These are phyloP conservation scores for Sporisorium reilianum DNA, from an alignment of 1,284 basidiomycete species.

Conservation along the genomic window DNA sequence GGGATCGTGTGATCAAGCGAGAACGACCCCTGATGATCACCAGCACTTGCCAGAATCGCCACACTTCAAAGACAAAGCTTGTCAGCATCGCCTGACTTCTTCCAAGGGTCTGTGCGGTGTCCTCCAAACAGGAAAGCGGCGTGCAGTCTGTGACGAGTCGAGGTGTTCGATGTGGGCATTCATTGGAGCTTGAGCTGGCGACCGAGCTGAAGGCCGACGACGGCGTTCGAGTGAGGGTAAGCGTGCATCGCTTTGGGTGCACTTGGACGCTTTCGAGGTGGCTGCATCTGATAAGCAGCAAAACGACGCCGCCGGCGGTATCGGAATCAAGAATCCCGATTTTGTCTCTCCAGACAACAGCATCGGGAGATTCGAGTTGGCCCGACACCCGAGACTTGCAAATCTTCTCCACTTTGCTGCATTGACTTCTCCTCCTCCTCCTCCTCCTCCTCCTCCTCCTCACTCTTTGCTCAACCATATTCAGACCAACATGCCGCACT, in stretches of 20 bases:
- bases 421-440: neutral
- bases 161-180: too few species aligned
- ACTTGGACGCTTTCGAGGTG: neutral
- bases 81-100: too few species aligned
- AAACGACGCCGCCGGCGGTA: conserved; percentile 6
- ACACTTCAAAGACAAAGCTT: neutral
- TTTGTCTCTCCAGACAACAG: too few species aligned
- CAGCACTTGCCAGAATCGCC: too few species aligned
- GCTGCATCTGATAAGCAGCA: conserved; percentile 30
- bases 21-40: neutral
- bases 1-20: neutral
- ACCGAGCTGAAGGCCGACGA: conserved; percentile 2
- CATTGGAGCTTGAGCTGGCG: too few species aligned
- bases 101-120: too few species aligned
- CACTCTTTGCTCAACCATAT: neutral
- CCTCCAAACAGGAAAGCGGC: too few species aligned
- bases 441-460: neutral
- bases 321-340: conserved; percentile 1
- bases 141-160: too few species aligned
- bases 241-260: conserved; percentile 9
- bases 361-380: neutral
- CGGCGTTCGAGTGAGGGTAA: conserved; percentile 21
- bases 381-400: conserved; percentile 4
- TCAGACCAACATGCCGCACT: conserved; percentile 75
- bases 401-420: conserved; percentile 1